These are phyloP conservation scores for Aspergillus felis DNA, from an alignment of 2,329 filamentous ascomycete species.

Conservation along the genomic window DNA sequence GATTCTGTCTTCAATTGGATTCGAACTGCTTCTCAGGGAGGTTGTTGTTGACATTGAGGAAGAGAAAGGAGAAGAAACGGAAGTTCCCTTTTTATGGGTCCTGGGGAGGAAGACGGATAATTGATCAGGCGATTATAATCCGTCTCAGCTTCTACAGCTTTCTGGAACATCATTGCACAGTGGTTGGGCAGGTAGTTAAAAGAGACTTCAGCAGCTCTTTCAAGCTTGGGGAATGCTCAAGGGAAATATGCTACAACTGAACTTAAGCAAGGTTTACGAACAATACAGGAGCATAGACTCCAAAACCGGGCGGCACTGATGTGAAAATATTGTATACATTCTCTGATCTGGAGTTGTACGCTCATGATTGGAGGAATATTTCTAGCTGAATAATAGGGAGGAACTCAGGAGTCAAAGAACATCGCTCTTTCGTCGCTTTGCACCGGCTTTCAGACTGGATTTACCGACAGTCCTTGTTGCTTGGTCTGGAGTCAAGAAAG, in stretches of 20 bases:
- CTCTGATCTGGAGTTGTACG: too few relatives aligned
- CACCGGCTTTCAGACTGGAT: not conserved
- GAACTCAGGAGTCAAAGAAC: not conserved
- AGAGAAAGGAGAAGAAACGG: slow-evolving; percentile 7
- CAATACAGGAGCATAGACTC: too few relatives aligned
- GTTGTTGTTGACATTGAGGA: slow-evolving; percentile 17
- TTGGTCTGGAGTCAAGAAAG: not conserved
- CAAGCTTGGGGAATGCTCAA: too few relatives aligned
- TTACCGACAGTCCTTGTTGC: not conserved
- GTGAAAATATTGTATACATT: too few relatives aligned
- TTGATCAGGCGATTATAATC: not conserved
- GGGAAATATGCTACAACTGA: too few relatives aligned
- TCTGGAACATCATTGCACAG: not conserved
- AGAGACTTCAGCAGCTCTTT: too few relatives aligned
- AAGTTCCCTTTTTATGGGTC: slow-evolving; percentile 19
- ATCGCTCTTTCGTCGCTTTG: not conserved
- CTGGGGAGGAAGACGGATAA: slow-evolving; percentile 7
- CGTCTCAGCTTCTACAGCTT: too few relatives aligned
- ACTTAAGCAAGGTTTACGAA: too few relatives aligned
- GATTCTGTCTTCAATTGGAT: slow-evolving; percentile 21
- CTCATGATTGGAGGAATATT: too few relatives aligned
- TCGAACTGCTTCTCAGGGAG: slow-evolving; percentile 19
- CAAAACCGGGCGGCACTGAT: too few relatives aligned
- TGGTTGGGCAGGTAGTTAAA: too few relatives aligned
- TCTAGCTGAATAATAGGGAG: too few relatives aligned